Percentiles rank a stretch among this genome's conserved stretches.
Conservation (phyloP, 371 early-diverging fungal species). For the Mucor lusitanicus region DNA sequence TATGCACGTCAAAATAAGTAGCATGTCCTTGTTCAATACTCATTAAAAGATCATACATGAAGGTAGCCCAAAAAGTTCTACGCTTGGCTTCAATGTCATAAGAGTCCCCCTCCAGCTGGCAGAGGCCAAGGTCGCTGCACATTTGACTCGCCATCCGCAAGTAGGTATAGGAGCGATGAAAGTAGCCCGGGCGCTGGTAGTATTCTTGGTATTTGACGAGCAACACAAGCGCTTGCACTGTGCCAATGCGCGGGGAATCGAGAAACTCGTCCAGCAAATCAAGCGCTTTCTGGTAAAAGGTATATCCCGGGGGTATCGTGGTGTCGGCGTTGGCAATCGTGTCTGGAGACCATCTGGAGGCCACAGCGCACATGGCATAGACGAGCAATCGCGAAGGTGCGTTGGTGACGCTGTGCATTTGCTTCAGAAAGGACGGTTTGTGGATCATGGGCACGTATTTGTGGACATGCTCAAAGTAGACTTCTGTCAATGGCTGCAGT, state of each 20-base stretch:
- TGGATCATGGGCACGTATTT: slow-evolving; percentile 64
- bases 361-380: slow-evolving; percentile 63
- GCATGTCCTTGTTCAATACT: slow-evolving; percentile 48
- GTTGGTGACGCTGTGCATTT: slow-evolving; percentile 41
- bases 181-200: slow-evolving; percentile 39
- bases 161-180: slow-evolving; percentile 39
- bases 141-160: slow-evolving; percentile 69
- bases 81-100: slow-evolving; percentile 35
- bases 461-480: slow-evolving; percentile 60
- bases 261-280: slow-evolving; percentile 66
- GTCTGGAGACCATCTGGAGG: slow-evolving; percentile 46
- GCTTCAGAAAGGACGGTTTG: slow-evolving; percentile 52
- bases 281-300: slow-evolving; percentile 42
- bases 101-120: slow-evolving; percentile 35
- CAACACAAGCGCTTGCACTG: slow-evolving; percentile 70
- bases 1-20: slow-evolving; percentile 29
- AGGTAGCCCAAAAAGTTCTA: slow-evolving; percentile 48
- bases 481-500: slow-evolving; percentile 29
- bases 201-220: slow-evolving; percentile 73
- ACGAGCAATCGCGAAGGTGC: slow-evolving; percentile 57
- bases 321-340: background rate
- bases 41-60: slow-evolving; percentile 43
- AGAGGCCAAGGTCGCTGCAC: slow-evolving; percentile 71
- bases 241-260: slow-evolving; percentile 67
- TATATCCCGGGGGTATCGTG: slow-evolving; percentile 30